Evolutionary conservation across 169 alveolate genomes (phyloP), one percentile per base, ranked within the genome.

Genomic region (Plasmodium gonderi): DNA sequence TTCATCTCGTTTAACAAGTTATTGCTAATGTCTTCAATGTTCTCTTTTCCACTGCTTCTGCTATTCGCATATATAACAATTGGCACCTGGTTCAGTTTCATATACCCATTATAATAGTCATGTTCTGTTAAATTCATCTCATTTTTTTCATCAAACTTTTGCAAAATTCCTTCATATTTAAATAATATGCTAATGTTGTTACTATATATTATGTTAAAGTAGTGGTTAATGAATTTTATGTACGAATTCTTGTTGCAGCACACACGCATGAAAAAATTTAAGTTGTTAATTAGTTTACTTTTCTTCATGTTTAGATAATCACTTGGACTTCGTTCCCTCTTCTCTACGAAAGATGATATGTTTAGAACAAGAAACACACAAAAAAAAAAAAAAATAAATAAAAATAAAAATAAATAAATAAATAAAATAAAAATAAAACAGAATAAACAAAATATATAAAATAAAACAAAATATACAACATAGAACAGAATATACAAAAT

Each of bases 241-340:
- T 87, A 87, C 29, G 93, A 87, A 11, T 33, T 87, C 40, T 87
- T 87, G 79, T 65, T 87, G 38, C 93, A 87, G 45, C 93, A 87
- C 6, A 87, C 72, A 4, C 93, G 93, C 93, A 87, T 87, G 68
- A 87, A 87, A 75, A 51, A 87, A 31, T 87, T 87, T 26, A 87
- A 45, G 38, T 87, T 75, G 40, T 74, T 75, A 54, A 87, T 87
- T 51, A 87, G 64, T 40, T 75, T 87, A 47, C 93, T 87, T 67
- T 87, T 87, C 87, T 87, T 87, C 26, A 76, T 74, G 87, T 87
- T 87, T 29, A 87, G 45, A 38, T 87, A 87, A n/a, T 87, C 79
- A 11, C 49, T 51, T 14, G 78, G 93, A 14, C 79, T 74, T 36
- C 42, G 36, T 4, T 76, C 65, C 17, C 49, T 26, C 38, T 75